Evolutionary conservation across 495 filamentous ascomycete species (phyloP).

Genomic region (Podospora australis): DNA sequence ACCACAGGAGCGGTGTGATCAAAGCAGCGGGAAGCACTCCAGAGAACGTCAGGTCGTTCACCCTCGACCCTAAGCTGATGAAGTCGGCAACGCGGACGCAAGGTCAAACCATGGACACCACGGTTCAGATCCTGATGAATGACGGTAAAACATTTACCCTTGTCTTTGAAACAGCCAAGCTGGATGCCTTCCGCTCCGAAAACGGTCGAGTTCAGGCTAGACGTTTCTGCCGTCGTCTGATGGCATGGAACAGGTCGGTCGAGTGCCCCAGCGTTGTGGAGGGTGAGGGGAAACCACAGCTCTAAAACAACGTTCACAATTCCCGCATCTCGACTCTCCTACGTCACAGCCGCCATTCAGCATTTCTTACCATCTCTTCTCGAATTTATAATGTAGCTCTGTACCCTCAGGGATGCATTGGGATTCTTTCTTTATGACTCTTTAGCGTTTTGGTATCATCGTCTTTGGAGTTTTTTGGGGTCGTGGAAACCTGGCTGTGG

Average conservation of each 20-base stretch:
- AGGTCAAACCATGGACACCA: background rate
- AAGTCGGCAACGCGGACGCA: slow-evolving; percentile 9
- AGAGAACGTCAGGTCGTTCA: background rate
- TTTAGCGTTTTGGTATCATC: too few relatives aligned
- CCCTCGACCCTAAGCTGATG: slow-evolving; percentile 19
- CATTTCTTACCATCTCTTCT: too few relatives aligned
- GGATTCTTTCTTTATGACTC: too few relatives aligned
- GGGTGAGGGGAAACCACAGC: background rate
- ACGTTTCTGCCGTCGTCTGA: slow-evolving; percentile 29
- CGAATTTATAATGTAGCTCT: too few relatives aligned
- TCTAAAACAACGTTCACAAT: background rate
- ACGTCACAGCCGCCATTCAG: too few relatives aligned
- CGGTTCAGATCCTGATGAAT: slow-evolving; percentile 5
- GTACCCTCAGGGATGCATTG: too few relatives aligned
- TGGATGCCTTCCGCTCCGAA: slow-evolving; percentile 7
- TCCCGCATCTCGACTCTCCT: too few relatives aligned
- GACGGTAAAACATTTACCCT: slow-evolving; percentile 7
- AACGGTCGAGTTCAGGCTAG: slow-evolving; percentile 28
- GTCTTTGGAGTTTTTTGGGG: too few relatives aligned
- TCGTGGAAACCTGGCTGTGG: too few relatives aligned
- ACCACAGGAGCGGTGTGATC: slow-evolving; percentile 8
- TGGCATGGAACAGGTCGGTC: slow-evolving; percentile 19
- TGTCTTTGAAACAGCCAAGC: slow-evolving; percentile 12
- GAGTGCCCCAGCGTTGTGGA: slow-evolving; percentile 5
- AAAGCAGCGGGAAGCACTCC: slow-evolving; percentile 4